These are phyloP conservation scores for Fraxinus platypoda DNA, from an alignment of 305 asterid genomes.

Conservation along the genomic window DNA sequence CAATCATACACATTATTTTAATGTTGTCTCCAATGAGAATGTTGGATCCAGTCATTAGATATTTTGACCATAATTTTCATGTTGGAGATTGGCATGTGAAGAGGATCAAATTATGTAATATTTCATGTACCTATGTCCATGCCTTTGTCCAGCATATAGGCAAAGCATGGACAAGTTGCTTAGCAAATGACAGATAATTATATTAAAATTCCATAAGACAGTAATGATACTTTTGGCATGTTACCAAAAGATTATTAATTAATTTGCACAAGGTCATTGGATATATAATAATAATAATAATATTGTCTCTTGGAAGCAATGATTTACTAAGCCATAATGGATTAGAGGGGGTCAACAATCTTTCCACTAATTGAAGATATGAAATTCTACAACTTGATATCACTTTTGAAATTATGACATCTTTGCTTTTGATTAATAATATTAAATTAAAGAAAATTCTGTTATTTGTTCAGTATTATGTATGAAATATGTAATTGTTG, in stretches of 20 bases:
- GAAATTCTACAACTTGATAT: not conserved
- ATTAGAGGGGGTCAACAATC: not conserved
- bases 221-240: not conserved
- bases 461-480: too few relatives aligned
- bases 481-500: not conserved
- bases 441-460: too few relatives aligned
- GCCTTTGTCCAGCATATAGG: not conserved
- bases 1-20: not conserved
- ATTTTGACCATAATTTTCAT: not conserved
- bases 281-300: not conserved
- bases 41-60: not conserved
- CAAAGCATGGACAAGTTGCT: not conserved
- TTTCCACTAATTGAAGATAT: not conserved
- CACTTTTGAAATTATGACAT: not conserved
- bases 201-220: not conserved
- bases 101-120: not conserved
- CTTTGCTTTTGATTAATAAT: not conserved
- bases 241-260: not conserved
- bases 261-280: not conserved
- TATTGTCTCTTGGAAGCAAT: constrained; percentile 8
- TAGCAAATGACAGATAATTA: not conserved
- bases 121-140: not conserved
- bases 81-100: not conserved
- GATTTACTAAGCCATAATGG: not conserved
- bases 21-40: not conserved